phyloP scores from a whole-genome alignment of 352 stramenopile species.

The Pythium periplocum region DNA sequence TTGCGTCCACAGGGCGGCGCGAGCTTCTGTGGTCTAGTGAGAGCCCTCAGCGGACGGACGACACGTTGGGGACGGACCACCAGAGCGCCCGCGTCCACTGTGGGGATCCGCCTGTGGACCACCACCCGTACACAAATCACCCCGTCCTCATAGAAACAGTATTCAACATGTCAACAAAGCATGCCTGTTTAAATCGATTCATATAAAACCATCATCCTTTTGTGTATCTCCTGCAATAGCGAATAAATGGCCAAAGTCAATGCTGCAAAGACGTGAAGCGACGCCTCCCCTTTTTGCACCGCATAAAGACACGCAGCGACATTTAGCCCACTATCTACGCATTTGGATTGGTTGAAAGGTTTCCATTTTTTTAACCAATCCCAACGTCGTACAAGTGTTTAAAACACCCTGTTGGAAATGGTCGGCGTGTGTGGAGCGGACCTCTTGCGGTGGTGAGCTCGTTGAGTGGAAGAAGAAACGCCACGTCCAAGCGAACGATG shows the following conservation, averaged over 20 bases:
- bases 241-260: too few relatives aligned
- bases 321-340: not conserved
- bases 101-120: not conserved
- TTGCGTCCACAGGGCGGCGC: too few relatives aligned
- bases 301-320: not conserved
- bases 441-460: conserved; percentile 19
- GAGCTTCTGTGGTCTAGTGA: conserved; percentile 15
- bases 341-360: conserved; percentile 10
- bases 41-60: conserved; percentile 13
- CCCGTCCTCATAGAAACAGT: not conserved
- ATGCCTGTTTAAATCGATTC: too few relatives aligned
- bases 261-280: too few relatives aligned
- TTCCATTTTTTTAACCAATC: conserved; percentile 10
- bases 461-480: conserved; percentile 2
- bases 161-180: too few relatives aligned
- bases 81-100: conserved; percentile 4
- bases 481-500: conserved; percentile 8
- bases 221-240: too few relatives aligned
- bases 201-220: too few relatives aligned
- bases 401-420: conserved; percentile 11
- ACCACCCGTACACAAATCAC: not conserved
- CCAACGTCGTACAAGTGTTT: conserved; percentile 4
- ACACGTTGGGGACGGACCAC: conserved; percentile 11
- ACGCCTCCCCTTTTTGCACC: not conserved
- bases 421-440: too few relatives aligned